Evolutionary conservation across 1,284 basidiomycete species (phyloP).

Genomic region (Hymenochaete sp.): DNA sequence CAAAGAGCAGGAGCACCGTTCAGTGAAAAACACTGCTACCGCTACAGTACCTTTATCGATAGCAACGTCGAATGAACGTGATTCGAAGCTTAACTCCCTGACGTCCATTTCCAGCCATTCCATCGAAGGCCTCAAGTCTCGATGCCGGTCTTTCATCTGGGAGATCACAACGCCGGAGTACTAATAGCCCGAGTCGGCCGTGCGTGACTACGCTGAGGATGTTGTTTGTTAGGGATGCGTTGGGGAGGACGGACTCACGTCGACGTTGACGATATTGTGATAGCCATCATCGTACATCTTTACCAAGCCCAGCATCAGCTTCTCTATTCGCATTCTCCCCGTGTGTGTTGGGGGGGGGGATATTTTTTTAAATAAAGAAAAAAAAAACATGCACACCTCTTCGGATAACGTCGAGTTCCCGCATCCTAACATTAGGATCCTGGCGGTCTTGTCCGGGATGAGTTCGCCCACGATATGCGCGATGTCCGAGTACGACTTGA

Average conservation of each 20-base stretch:
- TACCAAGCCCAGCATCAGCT: neutral
- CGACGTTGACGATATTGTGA: constrained; percentile 75
- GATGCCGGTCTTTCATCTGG: constrained; percentile 66
- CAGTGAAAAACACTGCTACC: constrained; percentile 3
- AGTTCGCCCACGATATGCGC: constrained; percentile 48
- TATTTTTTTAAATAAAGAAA: too few species aligned
- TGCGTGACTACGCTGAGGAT: neutral
- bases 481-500: constrained; percentile 67
- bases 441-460: constrained; percentile 55
- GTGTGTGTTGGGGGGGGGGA: too few species aligned
- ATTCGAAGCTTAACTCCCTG: constrained; percentile 58
- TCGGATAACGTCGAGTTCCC: constrained; percentile 80
- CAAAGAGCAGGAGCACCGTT: neutral
- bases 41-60: constrained; percentile 92
- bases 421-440: constrained; percentile 85
- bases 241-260: too few species aligned
- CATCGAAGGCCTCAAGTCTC: constrained; percentile 56
- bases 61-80: constrained; percentile 70
- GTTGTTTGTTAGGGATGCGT: neutral
- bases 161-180: constrained; percentile 78
- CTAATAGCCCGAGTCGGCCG: constrained; percentile 31
- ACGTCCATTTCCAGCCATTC: constrained; percentile 88
- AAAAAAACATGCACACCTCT: constrained; percentile 38
- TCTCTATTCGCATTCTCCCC: neutral
- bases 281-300: constrained; percentile 92